phyloP scores from a whole-genome alignment of 495 filamentous ascomycete species.

The Chaetomium cochliodes region DNA sequence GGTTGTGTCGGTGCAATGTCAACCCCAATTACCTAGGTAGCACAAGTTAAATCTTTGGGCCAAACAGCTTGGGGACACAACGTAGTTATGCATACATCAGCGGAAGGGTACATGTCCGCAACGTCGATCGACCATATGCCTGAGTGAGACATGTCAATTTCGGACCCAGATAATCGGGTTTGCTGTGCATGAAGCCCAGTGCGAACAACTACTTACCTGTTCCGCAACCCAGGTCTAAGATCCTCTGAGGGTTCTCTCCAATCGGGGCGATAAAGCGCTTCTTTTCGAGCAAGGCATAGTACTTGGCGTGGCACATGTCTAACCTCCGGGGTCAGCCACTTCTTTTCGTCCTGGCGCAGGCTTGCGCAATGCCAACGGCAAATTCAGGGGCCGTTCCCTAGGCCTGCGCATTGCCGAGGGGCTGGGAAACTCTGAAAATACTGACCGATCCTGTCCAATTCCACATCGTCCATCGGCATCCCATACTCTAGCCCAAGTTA shows the following conservation, averaged over 20 bases:
- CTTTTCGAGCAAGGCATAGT: conserved; percentile 38
- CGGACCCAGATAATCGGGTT: background rate
- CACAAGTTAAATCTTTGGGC: background rate
- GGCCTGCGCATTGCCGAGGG: too few relatives aligned
- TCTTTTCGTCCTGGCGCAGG: background rate
- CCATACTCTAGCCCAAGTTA: conserved; percentile 24
- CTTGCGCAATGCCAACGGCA: background rate
- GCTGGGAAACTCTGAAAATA: background rate
- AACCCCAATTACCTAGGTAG: conserved; percentile 9
- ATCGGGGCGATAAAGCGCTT: conserved; percentile 61
- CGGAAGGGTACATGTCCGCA: conserved; percentile 52
- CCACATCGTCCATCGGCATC: conserved; percentile 28
- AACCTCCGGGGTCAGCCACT: background rate
- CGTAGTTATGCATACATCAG: conserved; percentile 36
- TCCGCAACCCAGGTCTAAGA: conserved; percentile 58
- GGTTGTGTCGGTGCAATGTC: conserved; percentile 16
- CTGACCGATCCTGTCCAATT: conserved; percentile 27
- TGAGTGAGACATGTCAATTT: conserved; percentile 14
- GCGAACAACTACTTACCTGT: conserved; percentile 39
- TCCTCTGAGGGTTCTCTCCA: conserved; percentile 38
- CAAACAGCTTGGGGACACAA: too few relatives aligned
- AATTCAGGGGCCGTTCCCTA: background rate
- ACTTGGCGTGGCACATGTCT: conserved; percentile 29
- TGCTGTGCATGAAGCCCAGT: background rate
- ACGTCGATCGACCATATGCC: conserved; percentile 41